phyloP scores from a whole-genome alignment of 768 basidiomycete genomes.

The Leccinum subtestaceum region DNA sequence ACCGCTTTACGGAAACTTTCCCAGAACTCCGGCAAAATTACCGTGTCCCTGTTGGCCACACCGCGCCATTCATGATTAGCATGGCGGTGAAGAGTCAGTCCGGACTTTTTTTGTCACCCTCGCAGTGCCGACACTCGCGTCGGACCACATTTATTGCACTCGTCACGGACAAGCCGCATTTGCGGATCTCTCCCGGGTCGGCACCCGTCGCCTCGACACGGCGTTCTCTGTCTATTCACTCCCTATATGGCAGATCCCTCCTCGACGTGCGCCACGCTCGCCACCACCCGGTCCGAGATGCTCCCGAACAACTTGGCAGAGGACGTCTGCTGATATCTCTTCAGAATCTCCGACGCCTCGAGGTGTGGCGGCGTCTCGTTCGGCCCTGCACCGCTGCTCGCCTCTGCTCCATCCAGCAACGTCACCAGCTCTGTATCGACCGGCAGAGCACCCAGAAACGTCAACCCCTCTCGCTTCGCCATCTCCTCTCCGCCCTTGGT shows the following conservation, averaged over 20 bases:
- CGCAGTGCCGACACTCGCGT: neutral
- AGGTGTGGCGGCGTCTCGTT: constrained; percentile 25
- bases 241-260: constrained; percentile 2
- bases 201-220: neutral
- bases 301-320: constrained; percentile 65
- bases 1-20: constrained; percentile 27
- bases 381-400: constrained; percentile 16
- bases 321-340: constrained; percentile 62
- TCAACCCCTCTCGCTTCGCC: constrained; percentile 70
- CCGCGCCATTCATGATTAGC: neutral
- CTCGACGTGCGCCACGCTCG: constrained; percentile 23
- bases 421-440: constrained; percentile 90
- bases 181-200: constrained; percentile 10
- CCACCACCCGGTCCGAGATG: constrained; percentile 50
- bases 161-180: constrained; percentile 1
- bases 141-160: neutral
- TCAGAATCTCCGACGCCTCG: constrained; percentile 50
- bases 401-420: constrained; percentile 69
- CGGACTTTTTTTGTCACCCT: constrained; percentile 2
- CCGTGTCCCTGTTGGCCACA: neutral
- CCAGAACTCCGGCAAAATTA: constrained; percentile 8
- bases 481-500: constrained; percentile 89
- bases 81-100: neutral
- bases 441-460: constrained; percentile 85
- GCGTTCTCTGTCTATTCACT: neutral